phyloP scores from a whole-genome alignment of 768 basidiomycete species.

The Galerina sulciceps region DNA sequence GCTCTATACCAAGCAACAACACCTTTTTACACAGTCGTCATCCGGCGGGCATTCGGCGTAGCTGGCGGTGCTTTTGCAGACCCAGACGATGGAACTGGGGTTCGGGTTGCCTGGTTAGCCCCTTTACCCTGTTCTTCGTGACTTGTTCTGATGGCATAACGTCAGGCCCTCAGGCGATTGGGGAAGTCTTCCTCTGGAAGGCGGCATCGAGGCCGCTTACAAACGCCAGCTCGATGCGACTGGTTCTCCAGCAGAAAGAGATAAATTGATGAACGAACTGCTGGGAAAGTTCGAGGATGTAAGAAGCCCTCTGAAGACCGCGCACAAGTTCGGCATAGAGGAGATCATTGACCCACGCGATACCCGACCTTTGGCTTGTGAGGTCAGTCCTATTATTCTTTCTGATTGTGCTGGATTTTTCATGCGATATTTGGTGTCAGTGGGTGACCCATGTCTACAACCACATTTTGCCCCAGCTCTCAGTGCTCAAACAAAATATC shows the following conservation, averaged over 20 bases:
- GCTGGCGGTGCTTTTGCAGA: slow-evolving; percentile 43
- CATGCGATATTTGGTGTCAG: slow-evolving; percentile 19
- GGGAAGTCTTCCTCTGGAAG: slow-evolving; percentile 45
- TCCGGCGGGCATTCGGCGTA: slow-evolving; percentile 43
- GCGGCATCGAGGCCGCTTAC: slow-evolving; percentile 45
- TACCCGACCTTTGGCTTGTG: slow-evolving; percentile 39
- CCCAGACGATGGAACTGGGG: slow-evolving; percentile 36
- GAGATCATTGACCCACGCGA: slow-evolving; percentile 46
- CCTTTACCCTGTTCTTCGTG: not conserved
- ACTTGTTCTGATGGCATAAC: not conserved
- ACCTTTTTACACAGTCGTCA: slow-evolving; percentile 42
- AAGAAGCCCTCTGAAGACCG: slow-evolving; percentile 40
- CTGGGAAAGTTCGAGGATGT: slow-evolving; percentile 40
- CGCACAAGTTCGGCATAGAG: slow-evolving; percentile 42
- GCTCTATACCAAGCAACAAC: slow-evolving; percentile 40
- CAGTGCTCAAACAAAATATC: slow-evolving; percentile 25
- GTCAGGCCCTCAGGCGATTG: slow-evolving; percentile 45
- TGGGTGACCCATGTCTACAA: slow-evolving; percentile 39
- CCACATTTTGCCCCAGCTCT: slow-evolving; percentile 37
- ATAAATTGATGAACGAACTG: slow-evolving; percentile 37
- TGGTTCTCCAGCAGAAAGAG: slow-evolving; percentile 32
- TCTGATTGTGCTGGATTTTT: not conserved
- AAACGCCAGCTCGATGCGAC: slow-evolving; percentile 40
- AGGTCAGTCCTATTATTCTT: slow-evolving; percentile 27
- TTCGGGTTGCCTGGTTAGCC: slow-evolving; percentile 42